These are phyloP conservation scores for Termitomyces sp. DNA, from an alignment of 768 basidiomycete species.

Conservation along the genomic window DNA sequence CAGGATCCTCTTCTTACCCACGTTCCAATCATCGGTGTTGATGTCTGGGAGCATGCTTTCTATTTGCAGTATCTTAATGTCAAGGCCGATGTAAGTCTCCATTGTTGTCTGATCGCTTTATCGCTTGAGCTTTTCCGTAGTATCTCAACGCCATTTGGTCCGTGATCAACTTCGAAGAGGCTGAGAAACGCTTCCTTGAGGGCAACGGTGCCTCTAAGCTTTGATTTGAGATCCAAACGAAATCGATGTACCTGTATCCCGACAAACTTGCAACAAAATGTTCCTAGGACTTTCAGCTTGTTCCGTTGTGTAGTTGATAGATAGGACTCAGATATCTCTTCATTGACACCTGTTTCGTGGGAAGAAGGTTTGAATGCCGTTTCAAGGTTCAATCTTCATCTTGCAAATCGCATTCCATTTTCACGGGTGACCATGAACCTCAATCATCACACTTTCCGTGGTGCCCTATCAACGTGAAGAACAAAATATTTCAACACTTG, in stretches of 20 bases:
- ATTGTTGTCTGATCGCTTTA: background rate
- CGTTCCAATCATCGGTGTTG: constrained; percentile 84
- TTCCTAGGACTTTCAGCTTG: background rate
- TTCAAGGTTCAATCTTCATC: background rate
- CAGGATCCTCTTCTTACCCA: constrained; percentile 85
- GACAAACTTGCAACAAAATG: background rate
- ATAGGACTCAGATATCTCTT: background rate
- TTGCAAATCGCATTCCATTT: no score
- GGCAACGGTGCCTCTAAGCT: constrained; percentile 18
- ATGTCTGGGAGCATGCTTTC: constrained; percentile 96
- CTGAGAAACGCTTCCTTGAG: constrained; percentile 46
- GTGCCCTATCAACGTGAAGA: no score
- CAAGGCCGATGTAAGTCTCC: constrained; percentile 75
- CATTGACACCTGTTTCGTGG: background rate
- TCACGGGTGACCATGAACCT: no score
- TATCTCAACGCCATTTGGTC: constrained; percentile 89
- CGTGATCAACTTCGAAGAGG: constrained; percentile 88
- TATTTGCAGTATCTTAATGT: constrained; percentile 97
- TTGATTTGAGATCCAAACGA: constrained; percentile 5
- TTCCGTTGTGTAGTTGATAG: background rate
- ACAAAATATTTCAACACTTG: no score
- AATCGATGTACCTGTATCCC: background rate
- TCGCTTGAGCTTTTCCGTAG: constrained; percentile 27
- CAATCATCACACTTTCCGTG: no score
- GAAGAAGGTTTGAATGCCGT: background rate